These are phyloP conservation scores for Nepenthes alata DNA, from an alignment of 179 eudicot species.

Conservation along the genomic window DNA sequence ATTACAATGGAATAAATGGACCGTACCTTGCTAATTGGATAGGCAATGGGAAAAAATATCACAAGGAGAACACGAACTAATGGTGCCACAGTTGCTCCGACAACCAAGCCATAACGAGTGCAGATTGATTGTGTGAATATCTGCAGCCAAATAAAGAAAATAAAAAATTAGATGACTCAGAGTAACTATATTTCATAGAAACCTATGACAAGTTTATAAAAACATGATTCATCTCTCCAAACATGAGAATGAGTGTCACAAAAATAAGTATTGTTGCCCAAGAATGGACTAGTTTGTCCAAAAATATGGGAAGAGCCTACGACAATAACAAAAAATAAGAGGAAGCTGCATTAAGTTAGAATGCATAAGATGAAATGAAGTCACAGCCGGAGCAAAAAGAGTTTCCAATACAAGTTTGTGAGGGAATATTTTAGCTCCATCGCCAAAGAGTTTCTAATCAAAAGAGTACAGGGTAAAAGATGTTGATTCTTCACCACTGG, in stretches of 20 bases:
- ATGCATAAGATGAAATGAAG: background rate
- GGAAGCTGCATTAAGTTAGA: conserved; percentile 3
- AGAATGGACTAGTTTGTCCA: conserved; percentile 87
- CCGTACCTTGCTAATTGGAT: conserved; percentile 91
- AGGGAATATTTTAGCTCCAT: too few species aligned
- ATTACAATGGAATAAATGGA: background rate
- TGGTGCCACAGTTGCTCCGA: conserved; percentile 83
- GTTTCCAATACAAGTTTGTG: too few species aligned
- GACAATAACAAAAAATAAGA: conserved; percentile 8
- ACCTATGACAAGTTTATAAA: background rate
- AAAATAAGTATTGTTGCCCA: conserved; percentile 86
- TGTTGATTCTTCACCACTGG: conserved; percentile 97
- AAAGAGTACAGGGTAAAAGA: conserved; percentile 83
- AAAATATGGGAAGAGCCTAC: conserved; percentile 88
- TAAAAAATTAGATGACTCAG: conserved; percentile 5
- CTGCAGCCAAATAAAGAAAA: conserved; percentile 26
- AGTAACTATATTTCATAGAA: too few species aligned
- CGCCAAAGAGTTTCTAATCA: conserved; percentile 89
- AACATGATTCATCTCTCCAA: conserved; percentile 63
- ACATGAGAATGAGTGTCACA: conserved; percentile 92
- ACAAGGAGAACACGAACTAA: conserved; percentile 69
- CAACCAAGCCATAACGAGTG: conserved; percentile 89
- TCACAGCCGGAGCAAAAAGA: background rate
- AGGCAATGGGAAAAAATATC: conserved; percentile 71
- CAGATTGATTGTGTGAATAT: conserved; percentile 91